Percentiles rank a stretch among this genome's conserved stretches.
phyloP scores from a whole-genome alignment of 495 filamentous ascomycete genomes.

The Talaromyces ruber region DNA sequence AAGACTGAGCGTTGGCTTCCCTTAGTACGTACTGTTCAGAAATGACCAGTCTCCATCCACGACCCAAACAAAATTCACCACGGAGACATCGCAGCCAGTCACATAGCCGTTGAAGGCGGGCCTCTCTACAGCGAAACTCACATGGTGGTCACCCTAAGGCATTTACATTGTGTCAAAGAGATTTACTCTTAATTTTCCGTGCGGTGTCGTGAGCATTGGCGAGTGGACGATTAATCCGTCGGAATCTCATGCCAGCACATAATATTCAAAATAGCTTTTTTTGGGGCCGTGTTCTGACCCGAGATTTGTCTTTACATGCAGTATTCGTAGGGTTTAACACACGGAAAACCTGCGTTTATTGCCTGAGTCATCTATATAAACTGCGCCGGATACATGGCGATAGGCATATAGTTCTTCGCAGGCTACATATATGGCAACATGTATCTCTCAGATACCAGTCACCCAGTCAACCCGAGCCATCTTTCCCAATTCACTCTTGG shows the following conservation, averaged over 20 bases:
- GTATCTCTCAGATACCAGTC: no score
- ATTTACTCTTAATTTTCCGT: neutral
- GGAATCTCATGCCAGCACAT: neutral
- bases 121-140: neutral
- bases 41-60: no score
- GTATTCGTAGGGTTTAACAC: neutral
- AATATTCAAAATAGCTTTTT: neutral
- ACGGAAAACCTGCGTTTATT: neutral
- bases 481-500: no score
- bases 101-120: neutral
- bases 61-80: no score
- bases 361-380: neutral
- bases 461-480: no score
- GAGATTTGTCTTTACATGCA: no score
- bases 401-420: no score
- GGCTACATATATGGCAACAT: no score
- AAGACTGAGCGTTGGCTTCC: neutral
- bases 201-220: neutral
- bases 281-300: neutral
- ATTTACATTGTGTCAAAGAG: neutral
- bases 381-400: neutral
- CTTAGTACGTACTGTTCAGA: neutral
- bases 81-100: neutral
- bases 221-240: neutral
- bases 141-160: neutral